A percentile compares a stretch with the other conserved stretches of the same genome.
These are phyloP conservation scores for Lasiodiplodia theobromae DNA, from an alignment of 2,329 filamentous ascomycete species.

Conservation along the genomic window DNA sequence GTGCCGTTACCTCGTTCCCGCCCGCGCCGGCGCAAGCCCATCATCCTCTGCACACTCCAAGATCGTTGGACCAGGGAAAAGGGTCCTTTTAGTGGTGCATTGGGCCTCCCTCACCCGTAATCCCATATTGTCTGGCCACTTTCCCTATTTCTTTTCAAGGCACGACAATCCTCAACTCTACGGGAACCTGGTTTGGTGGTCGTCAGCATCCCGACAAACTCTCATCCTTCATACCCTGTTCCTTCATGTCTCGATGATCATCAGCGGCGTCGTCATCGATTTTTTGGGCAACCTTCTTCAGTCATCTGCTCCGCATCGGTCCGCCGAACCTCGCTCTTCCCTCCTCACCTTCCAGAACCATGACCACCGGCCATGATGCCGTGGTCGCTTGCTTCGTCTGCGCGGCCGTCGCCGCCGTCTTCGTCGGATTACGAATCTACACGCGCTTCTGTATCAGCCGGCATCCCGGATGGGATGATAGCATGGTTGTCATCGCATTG, in stretches of 20 bases:
- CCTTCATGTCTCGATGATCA: too few species aligned
- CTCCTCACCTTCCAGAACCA: background rate
- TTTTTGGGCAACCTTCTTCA: background rate
- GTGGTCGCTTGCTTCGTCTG: conserved; percentile 19
- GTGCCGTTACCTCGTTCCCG: background rate
- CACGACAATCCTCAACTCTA: background rate
- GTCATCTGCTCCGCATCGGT: background rate
- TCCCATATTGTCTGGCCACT: background rate
- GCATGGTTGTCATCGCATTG: conserved; percentile 19
- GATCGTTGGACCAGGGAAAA: background rate
- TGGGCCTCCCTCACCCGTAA: background rate
- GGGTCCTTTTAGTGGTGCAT: conserved; percentile 1
- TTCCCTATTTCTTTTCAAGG: background rate
- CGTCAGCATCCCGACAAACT: too few species aligned
- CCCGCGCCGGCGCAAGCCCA: conserved; percentile 2
- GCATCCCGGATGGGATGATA: conserved; percentile 26
- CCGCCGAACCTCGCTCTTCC: background rate
- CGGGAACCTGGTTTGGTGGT: background rate
- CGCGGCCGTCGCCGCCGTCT: conserved; percentile 6
- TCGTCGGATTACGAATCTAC: conserved; percentile 19
- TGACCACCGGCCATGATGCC: conserved; percentile 18
- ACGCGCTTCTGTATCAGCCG: conserved; percentile 23
- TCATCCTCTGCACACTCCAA: background rate
- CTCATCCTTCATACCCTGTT: too few species aligned
- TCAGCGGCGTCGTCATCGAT: too few species aligned